A percentile compares a stretch with the other conserved stretches of the same genome.
phyloP scores from a whole-genome alignment of 2,329 filamentous ascomycete species.

The Ophiostoma angusticollis region DNA sequence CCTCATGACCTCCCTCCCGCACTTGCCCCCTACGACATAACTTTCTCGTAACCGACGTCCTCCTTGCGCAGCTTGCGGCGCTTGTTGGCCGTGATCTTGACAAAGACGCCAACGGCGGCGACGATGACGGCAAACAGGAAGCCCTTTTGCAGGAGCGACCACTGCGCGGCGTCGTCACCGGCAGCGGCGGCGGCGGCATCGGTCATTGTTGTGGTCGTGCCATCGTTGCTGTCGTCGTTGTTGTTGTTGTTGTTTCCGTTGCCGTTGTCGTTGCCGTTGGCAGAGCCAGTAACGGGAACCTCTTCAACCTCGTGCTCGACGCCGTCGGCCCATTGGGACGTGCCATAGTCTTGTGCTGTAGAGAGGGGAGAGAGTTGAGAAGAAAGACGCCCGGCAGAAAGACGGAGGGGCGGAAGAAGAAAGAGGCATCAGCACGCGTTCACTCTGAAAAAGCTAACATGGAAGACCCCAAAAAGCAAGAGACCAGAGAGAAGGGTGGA shows the following conservation, averaged over 20 bases:
- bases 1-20: too few species aligned
- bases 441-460: too few species aligned
- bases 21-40: slow-evolving; percentile 26
- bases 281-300: background rate
- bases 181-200: slow-evolving; percentile 5
- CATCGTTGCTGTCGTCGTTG: background rate
- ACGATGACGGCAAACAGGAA: slow-evolving; percentile 36
- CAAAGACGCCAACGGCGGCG: slow-evolving; percentile 30
- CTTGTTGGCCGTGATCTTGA: slow-evolving; percentile 27
- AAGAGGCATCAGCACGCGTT: slow-evolving; percentile 11
- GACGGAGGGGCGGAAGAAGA: slow-evolving; percentile 20
- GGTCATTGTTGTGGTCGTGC: background rate
- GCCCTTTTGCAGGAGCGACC: slow-evolving; percentile 36
- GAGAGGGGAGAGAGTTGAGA: slow-evolving; percentile 13
- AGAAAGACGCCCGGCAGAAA: slow-evolving; percentile 3
- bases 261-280: background rate
- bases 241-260: background rate
- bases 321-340: slow-evolving; percentile 25
- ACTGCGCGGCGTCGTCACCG: slow-evolving; percentile 21
- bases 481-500: too few species aligned
- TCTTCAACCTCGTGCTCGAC: slow-evolving; percentile 20
- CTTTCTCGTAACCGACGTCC: slow-evolving; percentile 30
- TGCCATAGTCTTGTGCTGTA: slow-evolving; percentile 23
- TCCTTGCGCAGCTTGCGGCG: slow-evolving; percentile 20
- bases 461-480: too few species aligned